Base-by-base conservation (phyloP, 306 rosid genomes). In the Citrullus mucosospermus region DNA sequence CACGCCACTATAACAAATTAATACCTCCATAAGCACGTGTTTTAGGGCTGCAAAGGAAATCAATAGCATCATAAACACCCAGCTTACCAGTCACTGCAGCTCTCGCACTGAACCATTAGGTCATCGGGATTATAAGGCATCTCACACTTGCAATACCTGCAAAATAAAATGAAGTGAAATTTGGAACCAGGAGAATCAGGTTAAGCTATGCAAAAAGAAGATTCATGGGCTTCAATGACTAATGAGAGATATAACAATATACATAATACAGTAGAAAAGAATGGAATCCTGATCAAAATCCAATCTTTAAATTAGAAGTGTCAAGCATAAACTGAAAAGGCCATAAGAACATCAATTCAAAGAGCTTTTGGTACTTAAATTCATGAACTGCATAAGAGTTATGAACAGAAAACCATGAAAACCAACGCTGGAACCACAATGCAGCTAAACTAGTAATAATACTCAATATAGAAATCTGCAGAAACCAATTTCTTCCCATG, bases 41-140 rank as follows among this genome's bases (percentile, higher is more conserved):
- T 22, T 15, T 43, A 61, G 72, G 75, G 14, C 7, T 20, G 46
- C 72, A 77, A 70, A 62, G 20, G 73, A 6, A 73, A 55, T 28
- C 20, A 66, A 78, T 30, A 79, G 39, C 55, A 71, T 9, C 59
- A 76, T 57, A 17, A 76, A 54, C 56, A 54, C 53, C 38, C 30
- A 67, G 86, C 93, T 84, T 86, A 96, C 99, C 99, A 96, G 77
- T 96, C 99, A 81, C 79, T 88, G 86, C 99, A 96, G 69, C 88
- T 91, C 78, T 96, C 99, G 48, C 99, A 96, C 79, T 96, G 99
- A 79, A 96, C 93, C 99, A 96, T 96, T 71, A 96, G 86, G 80
- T 96, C 98, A 71, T 96, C 99, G 10, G 99, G 99, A 58, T 96
- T 96, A 82, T 96, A 96, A 56, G 99, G 99, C 99, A 96, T 96